phyloP scores from a whole-genome alignment of 2,329 filamentous ascomycete species.

The Epicoccum sorghinum region DNA sequence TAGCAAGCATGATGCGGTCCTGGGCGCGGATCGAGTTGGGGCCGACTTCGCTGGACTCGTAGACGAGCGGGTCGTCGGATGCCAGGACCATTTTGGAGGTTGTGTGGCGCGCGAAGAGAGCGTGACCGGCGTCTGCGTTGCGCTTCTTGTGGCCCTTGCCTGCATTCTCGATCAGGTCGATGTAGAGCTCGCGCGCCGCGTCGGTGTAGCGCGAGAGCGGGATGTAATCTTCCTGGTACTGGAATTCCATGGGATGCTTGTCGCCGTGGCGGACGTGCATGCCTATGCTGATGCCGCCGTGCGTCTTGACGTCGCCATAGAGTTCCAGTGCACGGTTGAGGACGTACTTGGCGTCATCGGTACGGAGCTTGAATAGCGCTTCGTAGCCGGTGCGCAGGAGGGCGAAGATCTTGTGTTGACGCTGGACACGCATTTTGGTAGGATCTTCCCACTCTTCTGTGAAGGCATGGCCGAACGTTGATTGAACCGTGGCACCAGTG shows the following conservation, averaged over 20 bases:
- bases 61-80: conserved; percentile 81
- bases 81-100: conserved; percentile 66
- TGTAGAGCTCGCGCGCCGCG: conserved; percentile 60
- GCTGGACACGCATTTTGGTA: conserved; percentile 57
- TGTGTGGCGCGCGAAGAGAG: conserved; percentile 34
- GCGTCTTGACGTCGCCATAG: conserved; percentile 52
- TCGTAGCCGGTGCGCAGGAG: conserved; percentile 74
- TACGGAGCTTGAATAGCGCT: conserved; percentile 72
- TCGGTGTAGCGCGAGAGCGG: conserved; percentile 72
- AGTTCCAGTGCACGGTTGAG: conserved; percentile 64
- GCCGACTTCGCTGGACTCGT: conserved; percentile 69
- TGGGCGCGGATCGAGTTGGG: conserved; percentile 65
- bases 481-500: conserved; percentile 69
- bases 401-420: conserved; percentile 67
- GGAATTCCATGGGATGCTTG: conserved; percentile 74
- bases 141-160: conserved; percentile 43
- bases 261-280: conserved; percentile 84
- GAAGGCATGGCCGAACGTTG: conserved; percentile 68
- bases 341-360: conserved; percentile 71
- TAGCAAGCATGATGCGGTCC: conserved; percentile 76
- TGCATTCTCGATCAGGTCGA: conserved; percentile 52
- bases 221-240: conserved; percentile 79
- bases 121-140: conserved; percentile 12
- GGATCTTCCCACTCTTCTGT: conserved; percentile 59
- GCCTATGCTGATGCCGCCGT: conserved; percentile 66